Conservation (phyloP, 768 basidiomycete genomes). For the Postia placenta region DNA sequence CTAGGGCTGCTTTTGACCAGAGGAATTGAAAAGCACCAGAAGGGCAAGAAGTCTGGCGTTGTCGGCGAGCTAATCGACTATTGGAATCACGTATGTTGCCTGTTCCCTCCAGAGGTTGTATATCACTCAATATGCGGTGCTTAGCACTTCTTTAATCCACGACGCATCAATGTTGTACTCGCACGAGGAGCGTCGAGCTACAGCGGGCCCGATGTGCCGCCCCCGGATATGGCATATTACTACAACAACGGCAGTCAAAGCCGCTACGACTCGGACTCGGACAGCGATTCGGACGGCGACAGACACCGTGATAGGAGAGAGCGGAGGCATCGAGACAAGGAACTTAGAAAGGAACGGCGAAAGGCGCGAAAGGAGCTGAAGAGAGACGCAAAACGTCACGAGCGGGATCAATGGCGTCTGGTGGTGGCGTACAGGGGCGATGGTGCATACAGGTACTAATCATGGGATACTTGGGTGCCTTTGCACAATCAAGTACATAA, state of each 20-base stretch:
- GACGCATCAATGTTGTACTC: conserved; percentile 10
- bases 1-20: neutral
- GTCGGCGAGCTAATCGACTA: conserved; percentile 35
- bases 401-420: neutral
- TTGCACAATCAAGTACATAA: too few species aligned
- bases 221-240: conserved; percentile 6
- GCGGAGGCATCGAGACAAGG: neutral
- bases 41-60: conserved; percentile 13
- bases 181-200: conserved; percentile 11
- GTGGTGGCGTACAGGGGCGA: neutral
- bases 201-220: conserved; percentile 2
- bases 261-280: too few species aligned
- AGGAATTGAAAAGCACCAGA: conserved; percentile 4
- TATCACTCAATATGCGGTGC: neutral
- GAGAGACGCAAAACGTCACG: neutral
- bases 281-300: too few species aligned
- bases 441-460: too few species aligned
- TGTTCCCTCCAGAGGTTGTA: neutral
- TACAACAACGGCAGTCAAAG: neutral
- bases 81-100: conserved; percentile 43
- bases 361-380: neutral
- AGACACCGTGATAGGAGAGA: neutral
- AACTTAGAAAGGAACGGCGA: neutral
- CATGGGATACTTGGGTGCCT: too few species aligned
- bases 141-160: conserved; percentile 18